Conservation (phyloP, 495 filamentous ascomycete genomes). For the Hyphodiscus hymeniophilus region DNA sequence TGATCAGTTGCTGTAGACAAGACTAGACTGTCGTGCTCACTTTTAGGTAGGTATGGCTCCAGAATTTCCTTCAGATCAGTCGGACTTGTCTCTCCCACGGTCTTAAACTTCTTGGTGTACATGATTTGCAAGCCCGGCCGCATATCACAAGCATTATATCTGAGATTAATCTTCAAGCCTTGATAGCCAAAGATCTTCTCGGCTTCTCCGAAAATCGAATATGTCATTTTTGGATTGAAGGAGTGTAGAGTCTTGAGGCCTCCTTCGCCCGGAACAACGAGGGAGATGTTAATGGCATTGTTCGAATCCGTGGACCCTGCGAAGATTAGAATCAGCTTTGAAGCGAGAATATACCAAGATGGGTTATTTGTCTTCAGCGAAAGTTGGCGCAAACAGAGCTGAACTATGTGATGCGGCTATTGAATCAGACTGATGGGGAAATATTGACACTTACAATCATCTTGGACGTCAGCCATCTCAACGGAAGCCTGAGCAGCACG, state of each 20-base stretch:
- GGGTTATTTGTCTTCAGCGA: neutral
- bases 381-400: neutral
- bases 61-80: slow-evolving; percentile 58
- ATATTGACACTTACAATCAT: slow-evolving; percentile 18
- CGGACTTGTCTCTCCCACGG: slow-evolving; percentile 61
- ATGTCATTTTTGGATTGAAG: slow-evolving; percentile 84
- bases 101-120: slow-evolving; percentile 65
- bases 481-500: neutral
- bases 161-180: slow-evolving; percentile 63
- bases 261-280: slow-evolving; percentile 50
- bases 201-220: slow-evolving; percentile 83
- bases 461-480: slow-evolving; percentile 19
- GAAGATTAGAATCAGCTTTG: neutral
- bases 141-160: slow-evolving; percentile 75
- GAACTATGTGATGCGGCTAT: slow-evolving; percentile 1
- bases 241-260: slow-evolving; percentile 49
- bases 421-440: no score
- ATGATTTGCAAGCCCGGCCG: slow-evolving; percentile 63
- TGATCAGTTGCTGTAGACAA: slow-evolving; percentile 17
- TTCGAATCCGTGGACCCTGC: slow-evolving; percentile 70
- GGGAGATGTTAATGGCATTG: slow-evolving; percentile 61
- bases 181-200: slow-evolving; percentile 90
- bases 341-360: neutral
- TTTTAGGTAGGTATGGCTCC: slow-evolving; percentile 57
- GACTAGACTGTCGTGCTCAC: slow-evolving; percentile 31